Evolutionary conservation across 441 rosid species (phyloP).

Genomic region (Francoa sonchifolia): DNA sequence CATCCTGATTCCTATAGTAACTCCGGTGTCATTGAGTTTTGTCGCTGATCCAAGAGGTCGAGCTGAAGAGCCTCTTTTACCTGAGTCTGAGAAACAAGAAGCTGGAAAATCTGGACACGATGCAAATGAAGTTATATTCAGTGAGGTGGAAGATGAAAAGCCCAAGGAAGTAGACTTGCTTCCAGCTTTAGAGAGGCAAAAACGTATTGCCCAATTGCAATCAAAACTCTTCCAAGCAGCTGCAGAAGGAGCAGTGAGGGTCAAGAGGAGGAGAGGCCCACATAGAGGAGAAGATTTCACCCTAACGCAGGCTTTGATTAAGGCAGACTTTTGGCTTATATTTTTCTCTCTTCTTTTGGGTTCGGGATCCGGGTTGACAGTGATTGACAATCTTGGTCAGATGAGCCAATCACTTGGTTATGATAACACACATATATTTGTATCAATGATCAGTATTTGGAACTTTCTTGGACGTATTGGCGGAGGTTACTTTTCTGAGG

Average conservation of each 20-base stretch:
- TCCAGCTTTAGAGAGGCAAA: conserved; percentile 75
- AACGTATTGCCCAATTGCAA: conserved; percentile 75
- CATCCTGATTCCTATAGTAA: conserved; percentile 46
- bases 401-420: conserved; percentile 88
- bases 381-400: conserved; percentile 95
- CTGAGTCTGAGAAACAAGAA: conserved; percentile 33
- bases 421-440: conserved; percentile 68
- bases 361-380: conserved; percentile 91
- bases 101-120: conserved; percentile 30
- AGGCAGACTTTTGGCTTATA: conserved; percentile 90
- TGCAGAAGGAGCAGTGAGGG: conserved; percentile 78
- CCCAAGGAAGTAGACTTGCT: conserved; percentile 73
- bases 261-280: conserved; percentile 68
- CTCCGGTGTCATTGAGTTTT: conserved; percentile 52
- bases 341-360: conserved; percentile 76
- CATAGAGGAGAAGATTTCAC: conserved; percentile 94
- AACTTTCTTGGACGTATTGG: conserved; percentile 92
- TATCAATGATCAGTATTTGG: conserved; percentile 96
- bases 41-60: conserved; percentile 26
- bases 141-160: conserved; percentile 91
- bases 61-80: conserved; percentile 48
- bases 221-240: conserved; percentile 67
- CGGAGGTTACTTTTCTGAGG: conserved; percentile 92
- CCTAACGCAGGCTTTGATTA: conserved; percentile 70
- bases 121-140: conserved; percentile 47